These are phyloP conservation scores for Coemansia sp. DNA, from an alignment of 192 early-diverging fungal species.

Conservation along the genomic window DNA sequence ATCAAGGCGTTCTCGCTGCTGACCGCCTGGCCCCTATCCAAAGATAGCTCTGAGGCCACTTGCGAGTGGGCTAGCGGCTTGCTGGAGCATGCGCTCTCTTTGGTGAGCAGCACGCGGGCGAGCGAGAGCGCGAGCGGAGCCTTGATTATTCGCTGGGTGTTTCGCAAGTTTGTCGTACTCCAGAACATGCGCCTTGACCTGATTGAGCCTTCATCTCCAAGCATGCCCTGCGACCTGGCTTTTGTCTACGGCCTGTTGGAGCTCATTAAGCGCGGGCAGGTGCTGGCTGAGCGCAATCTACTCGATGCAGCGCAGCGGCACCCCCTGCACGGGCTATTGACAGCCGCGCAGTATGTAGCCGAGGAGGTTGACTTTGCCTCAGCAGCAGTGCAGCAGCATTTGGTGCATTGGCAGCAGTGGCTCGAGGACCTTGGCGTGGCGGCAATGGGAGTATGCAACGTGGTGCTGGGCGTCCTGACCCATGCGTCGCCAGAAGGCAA, in stretches of 20 bases:
- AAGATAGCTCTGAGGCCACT: slow-evolving; percentile 54
- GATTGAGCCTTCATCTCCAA: not conserved
- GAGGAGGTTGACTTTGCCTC: slow-evolving; percentile 60
- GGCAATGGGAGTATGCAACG: slow-evolving; percentile 57
- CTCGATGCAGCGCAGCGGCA: slow-evolving; percentile 49
- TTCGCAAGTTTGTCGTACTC: slow-evolving; percentile 69
- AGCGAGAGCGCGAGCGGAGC: slow-evolving; percentile 83
- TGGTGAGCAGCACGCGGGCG: slow-evolving; percentile 66
- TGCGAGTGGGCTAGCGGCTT: slow-evolving; percentile 48
- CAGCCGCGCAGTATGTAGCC: slow-evolving; percentile 60
- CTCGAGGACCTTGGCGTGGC: slow-evolving; percentile 50
- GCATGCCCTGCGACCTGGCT: slow-evolving; percentile 1
- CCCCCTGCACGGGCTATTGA: slow-evolving; percentile 61
- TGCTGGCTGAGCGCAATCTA: slow-evolving; percentile 49
- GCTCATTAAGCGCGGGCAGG: slow-evolving; percentile 12
- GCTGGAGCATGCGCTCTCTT: slow-evolving; percentile 60
- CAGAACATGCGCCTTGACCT: slow-evolving; percentile 30
- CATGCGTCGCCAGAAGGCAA: slow-evolving; percentile 89
- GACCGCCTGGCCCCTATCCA: slow-evolving; percentile 58
- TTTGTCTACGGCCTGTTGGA: slow-evolving; percentile 31
- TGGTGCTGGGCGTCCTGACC: slow-evolving; percentile 69
- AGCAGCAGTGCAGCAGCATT: slow-evolving; percentile 42
- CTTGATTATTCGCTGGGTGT: slow-evolving; percentile 73
- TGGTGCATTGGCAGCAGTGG: slow-evolving; percentile 54
- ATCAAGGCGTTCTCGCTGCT: slow-evolving; percentile 70